Conservation (phyloP, 1,284 basidiomycete species). For the Rhizoctonia solani region DNA sequence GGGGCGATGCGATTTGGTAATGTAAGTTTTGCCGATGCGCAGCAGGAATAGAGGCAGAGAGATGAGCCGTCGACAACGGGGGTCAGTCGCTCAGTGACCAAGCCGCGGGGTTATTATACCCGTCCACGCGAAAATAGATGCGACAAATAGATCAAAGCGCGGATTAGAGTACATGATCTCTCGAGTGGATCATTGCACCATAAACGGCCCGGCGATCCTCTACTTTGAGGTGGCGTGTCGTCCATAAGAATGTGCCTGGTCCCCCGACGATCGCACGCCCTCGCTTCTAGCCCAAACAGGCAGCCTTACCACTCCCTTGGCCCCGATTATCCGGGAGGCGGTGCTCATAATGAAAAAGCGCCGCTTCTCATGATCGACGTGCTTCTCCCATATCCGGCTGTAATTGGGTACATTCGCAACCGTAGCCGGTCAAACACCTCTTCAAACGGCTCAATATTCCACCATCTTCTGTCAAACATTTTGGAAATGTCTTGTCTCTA, state of each 20-base stretch:
- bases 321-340: conserved; percentile 4
- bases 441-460: too few relatives aligned
- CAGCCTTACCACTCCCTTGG: neutral
- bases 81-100: neutral
- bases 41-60: neutral
- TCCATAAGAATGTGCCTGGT: conserved; percentile 17
- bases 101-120: too few relatives aligned
- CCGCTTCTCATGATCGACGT: conserved; percentile 8
- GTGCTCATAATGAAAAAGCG: neutral
- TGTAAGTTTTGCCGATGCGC: neutral
- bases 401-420: conserved; percentile 10
- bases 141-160: neutral
- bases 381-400: conserved; percentile 5
- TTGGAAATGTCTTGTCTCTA: neutral
- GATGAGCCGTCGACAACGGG: neutral
- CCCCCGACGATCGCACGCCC: neutral
- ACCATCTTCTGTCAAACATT: neutral
- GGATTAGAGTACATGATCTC: neutral
- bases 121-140: too few relatives aligned
- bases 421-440: neutral
- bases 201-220: conserved; percentile 16
- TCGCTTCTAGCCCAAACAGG: neutral
- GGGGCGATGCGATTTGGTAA: neutral
- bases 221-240: conserved; percentile 1
- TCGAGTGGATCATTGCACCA: neutral